phyloP scores from a whole-genome alignment of 805 yeast genomes.

The Saccharomyces kudriavzevii region DNA sequence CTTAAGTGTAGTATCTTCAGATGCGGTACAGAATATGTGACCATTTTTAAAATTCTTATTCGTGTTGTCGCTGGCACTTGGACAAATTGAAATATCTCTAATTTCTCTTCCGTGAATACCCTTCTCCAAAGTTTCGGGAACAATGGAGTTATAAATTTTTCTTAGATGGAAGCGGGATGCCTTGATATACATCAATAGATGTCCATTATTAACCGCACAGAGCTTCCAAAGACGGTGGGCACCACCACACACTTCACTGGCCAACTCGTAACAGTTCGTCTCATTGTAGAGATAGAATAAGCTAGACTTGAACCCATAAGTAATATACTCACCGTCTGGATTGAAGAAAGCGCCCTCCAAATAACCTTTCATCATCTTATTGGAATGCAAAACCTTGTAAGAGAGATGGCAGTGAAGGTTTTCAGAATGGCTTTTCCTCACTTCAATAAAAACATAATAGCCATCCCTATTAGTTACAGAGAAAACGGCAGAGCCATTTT shows the following conservation, averaged over 20 bases:
- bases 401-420: slow-evolving; percentile 2
- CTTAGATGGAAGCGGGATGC: slow-evolving; percentile 42
- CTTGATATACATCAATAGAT: slow-evolving; percentile 51
- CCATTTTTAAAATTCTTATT: slow-evolving; percentile 26
- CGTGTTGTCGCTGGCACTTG: not conserved
- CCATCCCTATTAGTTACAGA: slow-evolving; percentile 61
- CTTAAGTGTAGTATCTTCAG: slow-evolving; percentile 80
- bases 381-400: slow-evolving; percentile 39
- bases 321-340: slow-evolving; percentile 40
- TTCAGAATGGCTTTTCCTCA: not conserved
- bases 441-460: slow-evolving; percentile 37
- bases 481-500: slow-evolving; percentile 24
- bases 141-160: slow-evolving; percentile 18
- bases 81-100: slow-evolving; percentile 53
- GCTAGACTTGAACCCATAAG: slow-evolving; percentile 79
- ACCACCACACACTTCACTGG: slow-evolving; percentile 79
- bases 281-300: slow-evolving; percentile 78
- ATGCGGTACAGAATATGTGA: slow-evolving; percentile 58
- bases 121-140: slow-evolving; percentile 34
- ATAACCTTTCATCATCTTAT: slow-evolving; percentile 65
- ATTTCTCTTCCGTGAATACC: slow-evolving; percentile 93
- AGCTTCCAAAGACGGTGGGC: slow-evolving; percentile 80
- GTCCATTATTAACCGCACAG: slow-evolving; percentile 23
- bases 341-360: slow-evolving; percentile 62
- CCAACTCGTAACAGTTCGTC: slow-evolving; percentile 59